A percentile compares a stretch with the other conserved stretches of the same genome.
Evolutionary conservation across 345 rosid genomes (phyloP).

Genomic region (Citrus cavaleriei): DNA sequence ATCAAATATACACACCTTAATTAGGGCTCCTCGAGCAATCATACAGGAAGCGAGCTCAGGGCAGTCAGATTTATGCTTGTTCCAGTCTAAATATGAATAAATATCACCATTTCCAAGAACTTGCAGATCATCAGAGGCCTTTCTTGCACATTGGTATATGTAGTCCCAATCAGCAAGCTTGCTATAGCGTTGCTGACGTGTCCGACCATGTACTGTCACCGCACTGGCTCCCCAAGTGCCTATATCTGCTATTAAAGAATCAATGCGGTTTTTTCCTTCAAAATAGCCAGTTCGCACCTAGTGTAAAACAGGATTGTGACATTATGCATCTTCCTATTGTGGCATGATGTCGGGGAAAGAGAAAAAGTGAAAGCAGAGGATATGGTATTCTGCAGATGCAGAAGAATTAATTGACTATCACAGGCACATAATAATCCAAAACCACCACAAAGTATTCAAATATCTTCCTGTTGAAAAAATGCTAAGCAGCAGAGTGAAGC

Average conservation of each 20-base stretch:
- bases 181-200: slow-evolving; percentile 93
- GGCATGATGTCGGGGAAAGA: neutral
- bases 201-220: slow-evolving; percentile 84
- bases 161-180: slow-evolving; percentile 95
- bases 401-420: neutral
- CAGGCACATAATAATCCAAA: neutral
- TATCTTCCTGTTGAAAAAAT: neutral
- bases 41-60: slow-evolving; percentile 77
- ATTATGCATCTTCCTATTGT: neutral
- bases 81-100: slow-evolving; percentile 83
- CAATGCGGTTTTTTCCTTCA: slow-evolving; percentile 78
- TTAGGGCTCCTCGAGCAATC: slow-evolving; percentile 93
- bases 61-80: slow-evolving; percentile 65
- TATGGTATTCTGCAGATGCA: neutral
- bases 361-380: neutral
- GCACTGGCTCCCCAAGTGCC: slow-evolving; percentile 87
- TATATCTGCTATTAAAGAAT: slow-evolving; percentile 70
- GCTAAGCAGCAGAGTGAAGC: neutral
- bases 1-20: slow-evolving; percentile 48
- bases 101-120: slow-evolving; percentile 89
- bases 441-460: neutral
- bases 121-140: slow-evolving; percentile 60
- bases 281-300: slow-evolving; percentile 85
- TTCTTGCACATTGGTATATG: slow-evolving; percentile 58
- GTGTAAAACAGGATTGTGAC: slow-evolving; percentile 6